Evolutionary conservation across 2,329 filamentous ascomycete genomes (phyloP), one percentile per base, ranked within the genome.

Genomic region (Aspergillus spinulosporus): DNA sequence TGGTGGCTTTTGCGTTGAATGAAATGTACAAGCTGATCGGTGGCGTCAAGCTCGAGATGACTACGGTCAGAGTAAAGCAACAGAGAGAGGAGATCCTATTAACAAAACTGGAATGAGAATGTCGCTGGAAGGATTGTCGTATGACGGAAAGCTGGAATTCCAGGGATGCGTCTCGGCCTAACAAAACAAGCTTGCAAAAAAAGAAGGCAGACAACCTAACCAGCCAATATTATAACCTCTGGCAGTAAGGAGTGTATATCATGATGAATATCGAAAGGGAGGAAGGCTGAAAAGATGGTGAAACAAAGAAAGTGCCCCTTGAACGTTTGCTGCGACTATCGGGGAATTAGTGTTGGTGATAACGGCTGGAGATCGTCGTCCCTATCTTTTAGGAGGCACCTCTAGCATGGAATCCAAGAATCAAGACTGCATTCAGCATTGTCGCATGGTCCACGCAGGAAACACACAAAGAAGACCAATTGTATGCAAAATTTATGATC

Each of bases 1-100:
- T 76, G 51, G 59, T 52, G 54, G 43, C 40, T 62, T 56, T 42
- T 29, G 53, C 45, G 21, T 21, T 28, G 36, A 42, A 36, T 15
- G 15, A 40, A 32, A 44, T 40, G 29, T 28, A 34, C 43, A 58
- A 43, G 52, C 54, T 48, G 42, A 37, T 31, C 4, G n/a, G 54
- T 43, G 31, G 34, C 21, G 44, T 45, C 32, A 37, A 52, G 12
- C n/a, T 44, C 3, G 15, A 5, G 29, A 15, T 29, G 5, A 15
- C 34, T 31, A 15, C 15, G 8, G 15, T 28, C 7, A 28, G 15
- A 32, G 5, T 15, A n/a, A 44, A 8, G 21, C 21, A 26, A 12
- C 12, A 37, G 6, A 6, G 14, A 43, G 31, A 40, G 32, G 8
- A 40, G 3, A n/a, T 28, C 12, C 9, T 11, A 11, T 26, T 44